Base-by-base conservation (phyloP, 164 flowering plant species). In the Brasenia schreberi region DNA sequence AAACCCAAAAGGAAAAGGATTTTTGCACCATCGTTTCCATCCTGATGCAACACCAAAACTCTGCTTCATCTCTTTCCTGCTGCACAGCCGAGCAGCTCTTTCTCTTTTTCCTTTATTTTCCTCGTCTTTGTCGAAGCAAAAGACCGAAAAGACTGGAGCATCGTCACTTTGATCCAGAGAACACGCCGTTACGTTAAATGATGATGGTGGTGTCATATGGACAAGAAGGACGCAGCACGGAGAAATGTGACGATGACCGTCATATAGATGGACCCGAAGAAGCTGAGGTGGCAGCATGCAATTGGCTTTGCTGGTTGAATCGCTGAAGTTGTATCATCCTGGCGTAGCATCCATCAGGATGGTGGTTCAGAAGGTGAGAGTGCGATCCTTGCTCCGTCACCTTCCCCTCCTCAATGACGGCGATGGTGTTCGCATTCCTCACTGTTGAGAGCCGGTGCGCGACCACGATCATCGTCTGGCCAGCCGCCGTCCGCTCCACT, bases 361-460 rank as follows among this genome's bases (percentile, higher is more conserved):
- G 68, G 62, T 89, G 90, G 70, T 87, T 88, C 77, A 94, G 64
- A 5, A 94, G 75, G 70, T 94, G 96, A 0, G 93, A 83, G 64
- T 94, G 97, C 0, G 99, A 87, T 5, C 99, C 97, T 76, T 87
- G 96, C 71, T 94, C 97, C 3, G 85, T 90, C 42, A 94, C 99
- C 79, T 87, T 91, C 65, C 99, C 97, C 17, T 91, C 99, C 19
- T 91, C 97, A 2, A 94, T 84, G 62, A 94, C 99, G 0, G 93
- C 97, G 43, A 94, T 94, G 33, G 76, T 84, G 69, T 94, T 85
- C 0, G 97, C 99, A 65, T 85, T 87, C 53, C 96, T 72, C 17
- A 94, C 84, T 2, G 99, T 94, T 1, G 96, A 84, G 6, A 94
- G 84, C 19, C 99, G 72, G 71, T 94, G 99, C 0, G 99, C 99